A percentile compares a stretch with the other conserved stretches of the same genome.
These are phyloP conservation scores for Podaxis sp. DNA, from an alignment of 768 basidiomycete species.

Conservation along the genomic window DNA sequence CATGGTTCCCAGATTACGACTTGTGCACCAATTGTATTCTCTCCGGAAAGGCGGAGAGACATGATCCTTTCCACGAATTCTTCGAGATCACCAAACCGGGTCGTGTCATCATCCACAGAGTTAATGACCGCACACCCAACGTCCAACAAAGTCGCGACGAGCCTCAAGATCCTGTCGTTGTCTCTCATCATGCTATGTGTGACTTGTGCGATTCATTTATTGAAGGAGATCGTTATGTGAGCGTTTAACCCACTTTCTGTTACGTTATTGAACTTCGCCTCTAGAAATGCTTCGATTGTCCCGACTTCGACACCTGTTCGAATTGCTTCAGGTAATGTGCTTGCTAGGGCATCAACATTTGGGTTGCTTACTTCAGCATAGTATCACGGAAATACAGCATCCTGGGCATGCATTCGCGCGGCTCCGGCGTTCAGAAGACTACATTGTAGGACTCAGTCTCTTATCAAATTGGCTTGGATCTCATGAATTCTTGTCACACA, in stretches of 20 bases:
- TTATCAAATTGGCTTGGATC: background rate
- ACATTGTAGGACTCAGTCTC: slow-evolving; percentile 45
- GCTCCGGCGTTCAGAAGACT: slow-evolving; percentile 49
- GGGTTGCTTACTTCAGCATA: slow-evolving; percentile 20
- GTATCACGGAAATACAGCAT: slow-evolving; percentile 71
- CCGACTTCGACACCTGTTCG: slow-evolving; percentile 80
- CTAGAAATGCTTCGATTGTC: slow-evolving; percentile 78
- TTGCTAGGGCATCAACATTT: background rate
- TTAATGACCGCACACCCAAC: slow-evolving; percentile 28
- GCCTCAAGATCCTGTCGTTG: slow-evolving; percentile 17
- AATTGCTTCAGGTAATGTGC: slow-evolving; percentile 59
- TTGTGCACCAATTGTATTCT: slow-evolving; percentile 60
- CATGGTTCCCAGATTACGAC: slow-evolving; percentile 58
- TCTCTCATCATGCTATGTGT: slow-evolving; percentile 67
- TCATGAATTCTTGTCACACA: slow-evolving; percentile 14
- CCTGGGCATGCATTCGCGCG: slow-evolving; percentile 74
- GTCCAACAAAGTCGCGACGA: background rate
- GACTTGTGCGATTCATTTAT: slow-evolving; percentile 76
- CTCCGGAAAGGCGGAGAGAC: slow-evolving; percentile 45
- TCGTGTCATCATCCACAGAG: slow-evolving; percentile 62
- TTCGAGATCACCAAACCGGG: slow-evolving; percentile 66
- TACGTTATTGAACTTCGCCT: background rate
- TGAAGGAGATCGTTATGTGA: slow-evolving; percentile 68
- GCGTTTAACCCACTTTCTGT: slow-evolving; percentile 23
- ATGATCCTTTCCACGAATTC: slow-evolving; percentile 69